Evolutionary conservation across 2,329 filamentous ascomycete genomes (phyloP).

Genomic region (Hypoxylon sp.): DNA sequence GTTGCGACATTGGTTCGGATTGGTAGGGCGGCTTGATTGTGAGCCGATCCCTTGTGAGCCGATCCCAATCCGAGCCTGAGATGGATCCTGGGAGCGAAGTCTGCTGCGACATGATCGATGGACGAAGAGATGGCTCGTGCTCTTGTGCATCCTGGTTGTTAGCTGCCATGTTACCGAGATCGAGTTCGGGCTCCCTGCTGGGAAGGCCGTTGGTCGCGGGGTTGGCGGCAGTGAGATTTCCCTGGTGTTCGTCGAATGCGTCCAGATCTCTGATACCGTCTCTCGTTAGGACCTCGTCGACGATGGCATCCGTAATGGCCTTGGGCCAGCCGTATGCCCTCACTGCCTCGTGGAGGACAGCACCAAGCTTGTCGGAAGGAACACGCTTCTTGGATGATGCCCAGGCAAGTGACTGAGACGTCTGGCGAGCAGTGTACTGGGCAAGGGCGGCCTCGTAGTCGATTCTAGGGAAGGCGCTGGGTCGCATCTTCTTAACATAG

Average conservation of each 20-base stretch:
- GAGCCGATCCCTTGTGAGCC: not conserved
- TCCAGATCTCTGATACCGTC: conserved; percentile 2
- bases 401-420: not conserved
- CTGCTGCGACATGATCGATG: not conserved
- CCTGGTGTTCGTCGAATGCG: not conserved
- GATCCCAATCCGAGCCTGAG: not conserved
- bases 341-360: conserved; percentile 2
- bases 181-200: not conserved
- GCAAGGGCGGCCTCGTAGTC: conserved; percentile 16
- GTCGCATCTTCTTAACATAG: not conserved
- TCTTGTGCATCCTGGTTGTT: not conserved
- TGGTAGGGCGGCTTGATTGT: not conserved
- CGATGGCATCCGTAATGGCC: not conserved
- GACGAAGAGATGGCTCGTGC: not conserved
- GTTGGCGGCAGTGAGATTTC: not conserved
- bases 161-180: not conserved
- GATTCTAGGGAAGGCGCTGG: not conserved
- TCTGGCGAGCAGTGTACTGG: conserved; percentile 2
- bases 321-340: conserved; percentile 9
- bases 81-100: not conserved
- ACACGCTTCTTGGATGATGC: conserved; percentile 5
- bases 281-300: not conserved
- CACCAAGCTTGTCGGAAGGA: not conserved
- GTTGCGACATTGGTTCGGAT: not conserved
- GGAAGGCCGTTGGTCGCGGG: not conserved